Base-by-base conservation (phyloP, 257 asterid genomes). In the Parsonsia alboflavescens region DNA sequence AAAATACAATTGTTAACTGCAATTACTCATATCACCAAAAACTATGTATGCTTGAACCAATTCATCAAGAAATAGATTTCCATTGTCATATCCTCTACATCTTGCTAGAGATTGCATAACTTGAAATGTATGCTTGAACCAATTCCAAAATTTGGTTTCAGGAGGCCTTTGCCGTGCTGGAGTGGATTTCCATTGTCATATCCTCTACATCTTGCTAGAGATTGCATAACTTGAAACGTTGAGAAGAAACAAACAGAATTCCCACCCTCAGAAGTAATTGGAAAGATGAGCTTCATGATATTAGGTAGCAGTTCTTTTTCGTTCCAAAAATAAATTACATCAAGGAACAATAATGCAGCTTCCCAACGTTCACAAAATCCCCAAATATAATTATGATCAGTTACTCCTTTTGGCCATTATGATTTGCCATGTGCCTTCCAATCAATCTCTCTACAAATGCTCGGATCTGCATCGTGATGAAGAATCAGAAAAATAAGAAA, bases 381-480 rank as follows among this genome's bases (percentile, higher is more conserved):
- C 81, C 67, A 69, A 49, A 77, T n/a, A 65, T 6, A 77, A 73
- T 21, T 39, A 45, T 24, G 69, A 52, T 19, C 74, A 30, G 58
- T 70, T 63, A 71, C 66, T 71, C 77, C 44, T 62, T 36, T 85
- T 56, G 30, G 62, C 48, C 80, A 64, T 88, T 81, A 88, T 49
- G 86, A 83, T 82, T 86, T 74, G 85, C 82, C 91, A 92, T 85
- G 84, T 87, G 94, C 82, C 96, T 88, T 68, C 92, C 99, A 72
- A 95, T 89, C 87, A 95, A 83, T 86, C 52, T 82, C 87, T 95
- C 99, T 83, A 95, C 99, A 22, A 92, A 95, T 57, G 93, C 96
- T 76, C 99, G 96, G 68, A 95, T 95, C 99, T 95, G 96, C 73
- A 80, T 73, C 81, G 33, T 74, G 62, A 28, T 33, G 73, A 79